Percentiles rank a stretch among this genome's conserved stretches.
Evolutionary conservation across 495 filamentous ascomycete genomes (phyloP).

Genomic region (Thozetella sp.): DNA sequence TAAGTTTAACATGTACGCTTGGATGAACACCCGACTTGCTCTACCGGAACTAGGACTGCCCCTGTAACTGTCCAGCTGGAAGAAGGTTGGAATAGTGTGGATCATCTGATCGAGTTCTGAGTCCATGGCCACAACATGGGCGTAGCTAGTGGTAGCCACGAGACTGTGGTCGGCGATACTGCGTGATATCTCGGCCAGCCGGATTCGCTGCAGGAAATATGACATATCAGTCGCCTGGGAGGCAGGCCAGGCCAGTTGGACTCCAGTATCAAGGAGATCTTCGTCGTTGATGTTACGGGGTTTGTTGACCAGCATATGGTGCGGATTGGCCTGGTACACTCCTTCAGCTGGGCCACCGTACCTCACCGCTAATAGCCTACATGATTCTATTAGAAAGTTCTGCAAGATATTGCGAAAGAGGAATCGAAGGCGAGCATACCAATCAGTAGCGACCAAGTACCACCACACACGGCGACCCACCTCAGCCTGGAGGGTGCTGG

Average conservation of each 20-base stretch:
- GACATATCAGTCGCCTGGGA: slow-evolving; percentile 43
- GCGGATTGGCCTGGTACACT: slow-evolving; percentile 31
- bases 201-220: slow-evolving; percentile 42
- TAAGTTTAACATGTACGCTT: slow-evolving; percentile 35
- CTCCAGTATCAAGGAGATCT: slow-evolving; percentile 35
- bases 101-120: neutral
- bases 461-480: slow-evolving; percentile 44
- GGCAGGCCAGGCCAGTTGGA: slow-evolving; percentile 22
- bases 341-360: slow-evolving; percentile 31
- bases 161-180: slow-evolving; percentile 36
- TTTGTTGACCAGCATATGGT: slow-evolving; percentile 40
- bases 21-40: slow-evolving; percentile 23
- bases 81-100: neutral
- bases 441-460: slow-evolving; percentile 44
- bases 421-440: slow-evolving; percentile 25
- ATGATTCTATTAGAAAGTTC: neutral
- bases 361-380: slow-evolving; percentile 29
- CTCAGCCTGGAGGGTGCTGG: slow-evolving; percentile 27
- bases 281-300: slow-evolving; percentile 43
- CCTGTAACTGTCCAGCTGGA: neutral
- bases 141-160: slow-evolving; percentile 12
- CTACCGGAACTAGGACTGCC: slow-evolving; percentile 9
- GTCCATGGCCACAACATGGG: neutral
- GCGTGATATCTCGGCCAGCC: slow-evolving; percentile 40
- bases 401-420: neutral